Evolutionary conservation across 2,329 filamentous ascomycete species (phyloP), one percentile per base, ranked within the genome.

Genomic region (Diaporthe vexans): DNA sequence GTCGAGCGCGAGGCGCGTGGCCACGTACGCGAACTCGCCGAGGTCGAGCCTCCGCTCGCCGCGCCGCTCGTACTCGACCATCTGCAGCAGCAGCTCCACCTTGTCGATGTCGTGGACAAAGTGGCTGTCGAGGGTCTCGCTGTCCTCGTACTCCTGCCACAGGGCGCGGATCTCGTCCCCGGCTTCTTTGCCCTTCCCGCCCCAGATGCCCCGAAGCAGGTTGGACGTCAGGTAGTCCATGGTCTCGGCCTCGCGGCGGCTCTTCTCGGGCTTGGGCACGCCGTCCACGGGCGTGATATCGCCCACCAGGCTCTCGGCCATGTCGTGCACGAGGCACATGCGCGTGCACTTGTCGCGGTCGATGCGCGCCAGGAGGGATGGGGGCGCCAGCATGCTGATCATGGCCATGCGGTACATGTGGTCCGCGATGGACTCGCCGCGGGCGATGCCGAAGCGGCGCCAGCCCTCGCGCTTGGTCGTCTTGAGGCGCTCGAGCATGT

Each of bases 381-480:
- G 88, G 1, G 97, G 96, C 3, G 95, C 95, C 77, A 98, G 91
- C 92, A 99, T 94, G 77, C 94, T 95, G 83, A 99, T 95, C 78
- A 99, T 90, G 67, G 95, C 95, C 97, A 99, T 99, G 85, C 97
- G 95, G 85, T 98, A 99, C 97, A 99, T 99, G 88, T 99, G 97
- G 86, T 99, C 97, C 71, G 94, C 90, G 81, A 99, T 98, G 2
- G 95, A 97, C 84, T 99, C 97, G 82, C 94, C 94, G 74, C 87
- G 84, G 2, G 85, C 78, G 78, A 99, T 95, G 52, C 91, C 92
- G 82, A 98, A 98, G 51, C 97, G 91, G 73, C 94, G 91, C 97
- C 97, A 99, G 77, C 97, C 97, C 85, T 98, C 97, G 75, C 97
- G 93, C 84, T 97, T 97, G 76, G 94, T 98, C 10, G 95, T 98